Percentiles rank a stretch among this genome's conserved stretches.
Conservation (phyloP, 441 rosid species). For the Corymbia citriodora region DNA sequence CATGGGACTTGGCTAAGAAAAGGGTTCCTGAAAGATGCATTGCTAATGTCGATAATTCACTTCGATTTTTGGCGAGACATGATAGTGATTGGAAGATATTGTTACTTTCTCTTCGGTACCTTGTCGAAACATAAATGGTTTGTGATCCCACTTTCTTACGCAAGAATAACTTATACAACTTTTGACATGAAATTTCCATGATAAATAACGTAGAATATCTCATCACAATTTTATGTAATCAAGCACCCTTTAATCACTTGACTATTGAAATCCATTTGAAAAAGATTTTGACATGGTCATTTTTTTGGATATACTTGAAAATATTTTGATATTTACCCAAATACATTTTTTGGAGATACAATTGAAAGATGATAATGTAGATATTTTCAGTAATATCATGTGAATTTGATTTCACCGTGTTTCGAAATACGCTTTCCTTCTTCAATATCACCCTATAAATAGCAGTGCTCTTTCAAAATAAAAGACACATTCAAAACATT, state of each 20-base stretch:
- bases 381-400: not conserved
- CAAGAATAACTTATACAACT: not conserved
- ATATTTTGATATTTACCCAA: not conserved
- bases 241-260: not conserved
- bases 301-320: not conserved
- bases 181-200: not conserved
- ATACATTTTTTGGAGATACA: not conserved
- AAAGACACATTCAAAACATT: not conserved
- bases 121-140: not conserved
- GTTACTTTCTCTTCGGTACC: not conserved
- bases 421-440: not conserved
- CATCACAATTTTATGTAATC: not conserved
- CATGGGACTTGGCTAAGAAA: not conserved
- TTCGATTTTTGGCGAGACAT: not conserved
- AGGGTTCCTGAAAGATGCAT: not conserved
- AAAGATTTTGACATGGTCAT: not conserved
- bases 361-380: not conserved
- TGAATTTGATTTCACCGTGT: not conserved
- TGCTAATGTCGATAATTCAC: not conserved
- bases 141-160: not conserved
- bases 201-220: not conserved
- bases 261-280: not conserved
- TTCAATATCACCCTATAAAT: not conserved
- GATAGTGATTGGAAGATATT: not conserved
- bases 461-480: not conserved